A percentile compares a stretch with the other conserved stretches of the same genome.
These are phyloP conservation scores for Paxillus rubicundulus DNA, from an alignment of 768 basidiomycete genomes.

Conservation along the genomic window DNA sequence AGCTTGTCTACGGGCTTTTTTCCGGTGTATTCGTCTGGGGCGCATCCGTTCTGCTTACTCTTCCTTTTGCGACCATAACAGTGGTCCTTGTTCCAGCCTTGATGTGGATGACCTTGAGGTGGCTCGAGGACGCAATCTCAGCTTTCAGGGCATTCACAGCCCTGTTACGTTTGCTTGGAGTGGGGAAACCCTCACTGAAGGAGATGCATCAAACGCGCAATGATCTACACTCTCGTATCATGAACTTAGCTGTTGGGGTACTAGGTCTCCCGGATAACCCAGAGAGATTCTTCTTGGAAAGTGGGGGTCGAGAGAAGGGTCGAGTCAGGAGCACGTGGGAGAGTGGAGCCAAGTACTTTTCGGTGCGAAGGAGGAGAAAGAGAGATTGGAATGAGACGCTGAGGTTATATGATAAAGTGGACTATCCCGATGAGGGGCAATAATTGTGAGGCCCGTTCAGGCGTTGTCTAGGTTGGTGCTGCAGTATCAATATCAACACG, in stretches of 20 bases:
- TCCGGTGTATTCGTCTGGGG: constrained; percentile 72
- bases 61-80: constrained; percentile 60
- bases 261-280: constrained; percentile 69
- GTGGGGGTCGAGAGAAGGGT: constrained; percentile 69
- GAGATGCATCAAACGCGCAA: constrained; percentile 51
- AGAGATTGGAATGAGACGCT: constrained; percentile 90
- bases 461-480: no score
- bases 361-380: constrained; percentile 72
- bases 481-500: no score
- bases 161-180: constrained; percentile 57
- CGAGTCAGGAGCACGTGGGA: constrained; percentile 66
- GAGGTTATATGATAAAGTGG: constrained; percentile 76
- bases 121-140: constrained; percentile 82
- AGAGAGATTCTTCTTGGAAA: constrained; percentile 58
- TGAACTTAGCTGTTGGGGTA: constrained; percentile 55
- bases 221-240: constrained; percentile 62
- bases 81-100: constrained; percentile 59
- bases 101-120: constrained; percentile 90
- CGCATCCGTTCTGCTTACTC: constrained; percentile 50
- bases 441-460: constrained; percentile 5
- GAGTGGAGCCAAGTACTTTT: constrained; percentile 73
- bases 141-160: constrained; percentile 72
- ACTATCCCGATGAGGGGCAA: constrained; percentile 62
- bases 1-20: constrained; percentile 77
- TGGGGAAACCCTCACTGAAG: constrained; percentile 57